Evolutionary conservation across 2,329 filamentous ascomycete genomes (phyloP).

Genomic region (Rutstroemia sp.): DNA sequence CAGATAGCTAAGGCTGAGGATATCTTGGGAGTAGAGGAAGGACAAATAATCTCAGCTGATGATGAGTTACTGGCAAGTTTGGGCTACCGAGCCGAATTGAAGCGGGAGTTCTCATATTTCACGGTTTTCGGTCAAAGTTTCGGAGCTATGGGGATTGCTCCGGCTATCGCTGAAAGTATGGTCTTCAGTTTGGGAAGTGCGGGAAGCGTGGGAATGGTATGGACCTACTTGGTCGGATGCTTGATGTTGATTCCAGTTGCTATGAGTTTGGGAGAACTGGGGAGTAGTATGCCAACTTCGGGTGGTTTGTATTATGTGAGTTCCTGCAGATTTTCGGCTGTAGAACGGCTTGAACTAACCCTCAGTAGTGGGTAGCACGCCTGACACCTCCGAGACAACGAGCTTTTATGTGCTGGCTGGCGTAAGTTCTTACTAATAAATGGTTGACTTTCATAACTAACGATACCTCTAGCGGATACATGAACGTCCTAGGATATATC

Average conservation of each 20-base stretch:
- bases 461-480: conserved; percentile 22
- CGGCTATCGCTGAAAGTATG: conserved; percentile 28
- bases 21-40: conserved; percentile 11
- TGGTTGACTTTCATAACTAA: neutral
- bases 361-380: conserved; percentile 27
- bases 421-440: conserved; percentile 17
- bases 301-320: conserved; percentile 28
- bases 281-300: conserved; percentile 28
- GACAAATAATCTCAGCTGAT: conserved; percentile 14
- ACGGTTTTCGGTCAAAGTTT: conserved; percentile 29
- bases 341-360: neutral
- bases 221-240: conserved; percentile 28
- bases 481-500: conserved; percentile 30
- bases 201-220: conserved; percentile 27
- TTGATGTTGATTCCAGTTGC: conserved; percentile 27
- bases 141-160: conserved; percentile 29
- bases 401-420: conserved; percentile 30
- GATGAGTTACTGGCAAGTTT: conserved; percentile 25
- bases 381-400: conserved; percentile 25
- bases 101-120: conserved; percentile 28
- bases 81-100: conserved; percentile 28
- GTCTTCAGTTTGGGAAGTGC: conserved; percentile 26
- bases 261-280: conserved; percentile 26
- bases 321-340: neutral
- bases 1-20: neutral